Conservation (phyloP, 768 basidiomycete genomes). For the Pleurotus citrinopileatus region DNA sequence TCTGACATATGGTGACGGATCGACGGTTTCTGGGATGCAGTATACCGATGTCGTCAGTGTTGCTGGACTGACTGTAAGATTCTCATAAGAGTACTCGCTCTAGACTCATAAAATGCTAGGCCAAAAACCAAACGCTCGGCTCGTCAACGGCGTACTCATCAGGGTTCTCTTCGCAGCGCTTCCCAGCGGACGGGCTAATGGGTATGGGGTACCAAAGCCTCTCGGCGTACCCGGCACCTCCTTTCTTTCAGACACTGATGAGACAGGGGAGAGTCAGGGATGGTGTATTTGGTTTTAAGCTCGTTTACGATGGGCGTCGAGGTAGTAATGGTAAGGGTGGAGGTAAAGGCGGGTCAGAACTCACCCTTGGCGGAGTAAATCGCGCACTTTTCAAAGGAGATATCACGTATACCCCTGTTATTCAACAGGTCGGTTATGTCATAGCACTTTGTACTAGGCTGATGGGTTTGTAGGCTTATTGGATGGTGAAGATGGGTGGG, state of each 20-base stretch:
- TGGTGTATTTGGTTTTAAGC: conserved; percentile 39
- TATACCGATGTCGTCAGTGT: conserved; percentile 40
- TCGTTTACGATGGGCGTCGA: too few relatives aligned
- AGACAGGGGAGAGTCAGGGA: conserved; percentile 22
- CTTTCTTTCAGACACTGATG: conserved; percentile 37
- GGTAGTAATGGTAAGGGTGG: too few relatives aligned
- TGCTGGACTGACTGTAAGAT: conserved; percentile 21
- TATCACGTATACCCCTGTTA: conserved; percentile 28
- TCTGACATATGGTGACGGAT: conserved; percentile 42
- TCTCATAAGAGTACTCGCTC: not conserved
- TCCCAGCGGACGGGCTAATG: conserved; percentile 27
- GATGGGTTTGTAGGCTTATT: not conserved
- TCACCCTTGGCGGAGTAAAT: conserved; percentile 48
- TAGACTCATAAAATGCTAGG: not conserved
- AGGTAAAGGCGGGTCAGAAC: conserved; percentile 36
- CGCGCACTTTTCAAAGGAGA: conserved; percentile 34
- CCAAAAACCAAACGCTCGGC: conserved; percentile 3
- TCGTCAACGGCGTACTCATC: conserved; percentile 3
- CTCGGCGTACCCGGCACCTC: conserved; percentile 21
- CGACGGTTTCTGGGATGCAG: conserved; percentile 30
- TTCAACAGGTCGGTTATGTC: conserved; percentile 1
- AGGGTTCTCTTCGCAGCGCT: conserved; percentile 8
- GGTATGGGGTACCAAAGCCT: conserved; percentile 31
- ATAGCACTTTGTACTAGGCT: not conserved
- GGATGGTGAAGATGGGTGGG: conserved; percentile 1